phyloP scores from a whole-genome alignment of 2,329 filamentous ascomycete species.

The Thielaviopsis cerberus region DNA sequence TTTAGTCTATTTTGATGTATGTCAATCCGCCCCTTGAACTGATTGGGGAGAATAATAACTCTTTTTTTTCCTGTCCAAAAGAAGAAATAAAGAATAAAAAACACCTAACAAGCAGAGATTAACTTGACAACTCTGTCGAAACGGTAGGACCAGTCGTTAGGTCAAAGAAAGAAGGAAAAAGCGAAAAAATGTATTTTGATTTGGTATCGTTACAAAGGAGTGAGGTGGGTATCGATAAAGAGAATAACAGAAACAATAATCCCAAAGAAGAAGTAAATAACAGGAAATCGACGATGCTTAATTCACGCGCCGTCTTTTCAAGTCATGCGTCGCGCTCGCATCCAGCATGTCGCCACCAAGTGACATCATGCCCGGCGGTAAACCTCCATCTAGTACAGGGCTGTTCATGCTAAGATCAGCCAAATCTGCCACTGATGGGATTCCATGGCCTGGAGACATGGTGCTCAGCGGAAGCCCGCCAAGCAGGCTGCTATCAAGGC shows the following conservation, averaged over 20 bases:
- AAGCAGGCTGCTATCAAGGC: neutral
- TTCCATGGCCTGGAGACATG: constrained; percentile 1
- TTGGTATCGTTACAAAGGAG: constrained; percentile 1
- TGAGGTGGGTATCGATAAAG: constrained; percentile 4
- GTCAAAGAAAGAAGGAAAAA: too few relatives aligned
- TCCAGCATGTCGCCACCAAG: constrained; percentile 6
- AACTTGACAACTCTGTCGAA: too few relatives aligned
- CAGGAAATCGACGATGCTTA: neutral
- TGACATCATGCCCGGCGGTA: neutral
- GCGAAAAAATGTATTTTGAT: neutral
- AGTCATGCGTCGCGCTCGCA: constrained; percentile 4
- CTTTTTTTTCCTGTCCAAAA: too few relatives aligned
- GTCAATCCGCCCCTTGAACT: too few relatives aligned
- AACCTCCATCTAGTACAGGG: neutral
- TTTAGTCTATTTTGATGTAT: too few relatives aligned
- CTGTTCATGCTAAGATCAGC: constrained; percentile 11
- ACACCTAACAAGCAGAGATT: too few relatives aligned
- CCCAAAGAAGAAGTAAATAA: neutral
- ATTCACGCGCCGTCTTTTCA: constrained; percentile 8
- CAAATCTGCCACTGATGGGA: constrained; percentile 7
- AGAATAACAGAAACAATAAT: neutral
- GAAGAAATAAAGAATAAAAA: too few relatives aligned
- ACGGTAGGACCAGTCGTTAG: too few relatives aligned
- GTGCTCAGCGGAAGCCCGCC: neutral
- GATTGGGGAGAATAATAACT: too few relatives aligned